These are phyloP conservation scores for Ogataea populi-albae DNA, from an alignment of 805 yeast genomes.

Conservation along the genomic window DNA sequence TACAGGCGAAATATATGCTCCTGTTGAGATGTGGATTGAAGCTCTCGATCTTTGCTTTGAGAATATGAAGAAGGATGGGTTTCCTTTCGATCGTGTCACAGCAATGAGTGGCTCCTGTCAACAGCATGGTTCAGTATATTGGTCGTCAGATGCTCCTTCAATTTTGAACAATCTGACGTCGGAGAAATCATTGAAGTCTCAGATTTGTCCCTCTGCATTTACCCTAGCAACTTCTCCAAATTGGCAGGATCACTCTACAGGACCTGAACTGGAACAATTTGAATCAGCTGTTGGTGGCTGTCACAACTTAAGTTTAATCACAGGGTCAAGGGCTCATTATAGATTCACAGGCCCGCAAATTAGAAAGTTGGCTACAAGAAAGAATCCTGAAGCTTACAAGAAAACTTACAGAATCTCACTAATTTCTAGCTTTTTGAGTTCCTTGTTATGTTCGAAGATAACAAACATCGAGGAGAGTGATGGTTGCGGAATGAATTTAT, in stretches of 20 bases:
- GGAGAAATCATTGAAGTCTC: conserved; percentile 40
- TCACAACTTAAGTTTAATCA: conserved; percentile 54
- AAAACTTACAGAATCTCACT: conserved; percentile 63
- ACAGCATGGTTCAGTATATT: conserved; percentile 88
- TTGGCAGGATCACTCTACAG: conserved; percentile 95
- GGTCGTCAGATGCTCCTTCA: conserved; percentile 52
- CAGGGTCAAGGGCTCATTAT: conserved; percentile 87
- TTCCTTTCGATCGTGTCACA: conserved; percentile 57
- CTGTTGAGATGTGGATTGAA: conserved; percentile 89
- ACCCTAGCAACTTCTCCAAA: conserved; percentile 72
- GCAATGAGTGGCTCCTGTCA: conserved; percentile 86
- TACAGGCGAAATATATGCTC: conserved; percentile 65
- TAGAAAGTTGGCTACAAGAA: conserved; percentile 59
- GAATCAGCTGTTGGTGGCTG: conserved; percentile 63
- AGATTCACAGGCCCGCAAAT: conserved; percentile 93
- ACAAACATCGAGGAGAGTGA: conserved; percentile 76
- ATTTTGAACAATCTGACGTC: conserved; percentile 39
- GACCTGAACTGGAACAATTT: conserved; percentile 58
- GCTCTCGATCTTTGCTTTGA: conserved; percentile 66
- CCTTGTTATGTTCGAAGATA: conserved; percentile 63
- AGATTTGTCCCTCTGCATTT: conserved; percentile 50
- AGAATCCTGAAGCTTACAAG: conserved; percentile 49
- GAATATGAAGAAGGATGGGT: conserved; percentile 45
- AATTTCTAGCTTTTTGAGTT: conserved; percentile 75
- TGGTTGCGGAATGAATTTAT: conserved; percentile 91